phyloP scores from a whole-genome alignment of 2,329 filamentous ascomycete genomes.

The Aspergillus nomiae region DNA sequence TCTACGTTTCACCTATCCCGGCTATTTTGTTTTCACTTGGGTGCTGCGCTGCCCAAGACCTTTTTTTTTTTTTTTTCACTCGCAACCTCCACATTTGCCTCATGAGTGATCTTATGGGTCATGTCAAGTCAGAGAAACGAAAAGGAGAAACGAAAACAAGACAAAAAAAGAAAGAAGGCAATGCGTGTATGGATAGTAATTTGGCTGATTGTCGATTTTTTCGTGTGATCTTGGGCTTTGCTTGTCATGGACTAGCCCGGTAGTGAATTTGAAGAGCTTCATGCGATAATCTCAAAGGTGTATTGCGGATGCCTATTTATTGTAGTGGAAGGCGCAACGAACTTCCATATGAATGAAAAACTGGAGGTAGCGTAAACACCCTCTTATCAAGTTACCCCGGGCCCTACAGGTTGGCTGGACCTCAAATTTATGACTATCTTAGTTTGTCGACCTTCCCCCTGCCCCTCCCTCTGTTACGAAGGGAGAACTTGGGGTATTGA shows the following conservation, averaged over 20 bases:
- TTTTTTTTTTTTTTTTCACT: background rate
- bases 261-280: slow-evolving; percentile 2
- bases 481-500: background rate
- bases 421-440: background rate
- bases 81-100: background rate
- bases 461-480: background rate
- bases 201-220: background rate
- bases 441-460: background rate
- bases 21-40: slow-evolving; percentile 5
- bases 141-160: background rate
- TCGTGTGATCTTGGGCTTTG: background rate
- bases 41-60: background rate
- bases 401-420: background rate
- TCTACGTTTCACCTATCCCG: slow-evolving; percentile 14
- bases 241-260: background rate
- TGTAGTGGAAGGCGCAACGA: background rate
- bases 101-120: slow-evolving; percentile 3
- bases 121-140: background rate
- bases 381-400: background rate
- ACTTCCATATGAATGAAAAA: background rate
- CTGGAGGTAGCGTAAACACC: background rate
- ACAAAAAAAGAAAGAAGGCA: background rate
- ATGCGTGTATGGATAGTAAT: background rate
- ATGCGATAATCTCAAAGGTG: background rate
- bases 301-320: background rate